Percentiles rank a stretch among this genome's conserved stretches.
Conservation (phyloP, 768 basidiomycete genomes). For the Russula lepida region DNA sequence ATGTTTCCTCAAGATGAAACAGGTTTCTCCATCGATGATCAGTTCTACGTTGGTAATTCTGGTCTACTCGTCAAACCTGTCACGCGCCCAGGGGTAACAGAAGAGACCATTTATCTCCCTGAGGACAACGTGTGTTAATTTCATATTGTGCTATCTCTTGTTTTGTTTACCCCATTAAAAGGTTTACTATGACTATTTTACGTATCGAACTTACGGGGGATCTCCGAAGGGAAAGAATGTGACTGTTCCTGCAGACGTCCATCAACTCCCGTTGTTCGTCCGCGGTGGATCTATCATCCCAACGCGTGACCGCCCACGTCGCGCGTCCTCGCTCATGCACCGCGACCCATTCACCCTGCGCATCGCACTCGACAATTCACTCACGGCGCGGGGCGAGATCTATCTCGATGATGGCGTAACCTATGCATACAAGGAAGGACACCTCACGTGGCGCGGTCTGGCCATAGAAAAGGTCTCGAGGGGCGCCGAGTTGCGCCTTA, state of each 20-base stretch:
- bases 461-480: slow-evolving; percentile 43
- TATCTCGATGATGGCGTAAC: slow-evolving; percentile 94
- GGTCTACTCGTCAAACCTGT: slow-evolving; percentile 91
- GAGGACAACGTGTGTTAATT: slow-evolving; percentile 59
- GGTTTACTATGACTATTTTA: slow-evolving; percentile 96
- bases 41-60: slow-evolving; percentile 84
- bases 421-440: slow-evolving; percentile 64
- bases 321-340: slow-evolving; percentile 83
- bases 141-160: slow-evolving; percentile 9
- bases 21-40: slow-evolving; percentile 88
- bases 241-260: slow-evolving; percentile 70
- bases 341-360: slow-evolving; percentile 88
- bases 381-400: slow-evolving; percentile 67
- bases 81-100: slow-evolving; percentile 59
- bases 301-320: slow-evolving; percentile 78
- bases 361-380: slow-evolving; percentile 59
- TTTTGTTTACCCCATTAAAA: slow-evolving; percentile 24
- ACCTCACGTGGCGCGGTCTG: slow-evolving; percentile 80
- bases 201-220: slow-evolving; percentile 57
- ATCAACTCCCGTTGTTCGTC: slow-evolving; percentile 76
- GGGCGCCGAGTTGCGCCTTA: slow-evolving; percentile 38
- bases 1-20: slow-evolving; percentile 82
- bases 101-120: slow-evolving; percentile 71
- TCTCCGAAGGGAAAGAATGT: slow-evolving; percentile 54
- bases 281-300: slow-evolving; percentile 88